Base-by-base conservation (phyloP, 78 protist species). In the Dictyostelium intermedium region DNA sequence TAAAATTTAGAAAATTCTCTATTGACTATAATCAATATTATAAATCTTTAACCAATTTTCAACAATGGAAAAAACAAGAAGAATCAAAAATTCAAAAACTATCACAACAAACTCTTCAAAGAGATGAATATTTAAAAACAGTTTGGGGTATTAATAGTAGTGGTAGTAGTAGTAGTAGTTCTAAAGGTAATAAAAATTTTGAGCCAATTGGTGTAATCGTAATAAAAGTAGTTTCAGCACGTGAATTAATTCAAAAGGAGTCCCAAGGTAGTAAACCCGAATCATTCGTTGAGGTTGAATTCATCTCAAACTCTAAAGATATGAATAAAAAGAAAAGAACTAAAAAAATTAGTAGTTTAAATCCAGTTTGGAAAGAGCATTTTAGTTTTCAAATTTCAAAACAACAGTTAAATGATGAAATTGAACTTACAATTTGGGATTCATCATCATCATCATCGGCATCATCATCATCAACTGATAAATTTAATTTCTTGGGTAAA, bases 191-290 rank as follows among this genome's bases (percentile, higher is more conserved):
- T 43, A 84, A 87, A 16, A 87, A 79, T 10, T 10, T 23, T 27
- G 94, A 89, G 6, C 78, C 94, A 4, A 41, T 89, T 34, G 94
- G 94, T 80, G 82, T 89, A n/a, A 66, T 89, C 10, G 61, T 85
- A 1, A 89, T 89, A 7, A 89, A 89, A 53, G 82, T 89, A 1
- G 85, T 78, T 13, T 76, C 47, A 23, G 94, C 87, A 20, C 30
- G 94, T 14, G 94, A 89, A 18, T 27, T 89, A 14, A 63, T 80
- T 32, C 80, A 34, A 25, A 89, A 89, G 20, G 94, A 89, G 16
- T 47, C 37, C 4, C 14, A 13, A 39, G 35, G 25, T 2, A 56
- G 3, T 56, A 89, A 89, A 45, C 82, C 79, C 2, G 87, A 80
- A 20, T 50, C 94, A 35, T 37, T 45, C 25, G n/a, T 80, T 4